Conservation (phyloP, 129 eudicot species). For the Solidago caesia region DNA sequence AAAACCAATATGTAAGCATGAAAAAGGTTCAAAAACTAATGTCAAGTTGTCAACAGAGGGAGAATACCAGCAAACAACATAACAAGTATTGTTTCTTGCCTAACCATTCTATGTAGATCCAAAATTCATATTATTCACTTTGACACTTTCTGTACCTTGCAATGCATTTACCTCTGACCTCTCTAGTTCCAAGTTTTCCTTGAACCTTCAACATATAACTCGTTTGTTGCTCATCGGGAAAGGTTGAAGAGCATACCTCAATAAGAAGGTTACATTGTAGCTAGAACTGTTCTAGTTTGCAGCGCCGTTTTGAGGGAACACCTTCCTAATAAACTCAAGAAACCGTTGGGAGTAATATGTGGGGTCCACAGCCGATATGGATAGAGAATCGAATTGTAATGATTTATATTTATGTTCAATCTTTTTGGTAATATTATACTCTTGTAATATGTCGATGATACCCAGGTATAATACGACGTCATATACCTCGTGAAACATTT, state of each 20-base stretch:
- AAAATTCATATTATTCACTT: constrained; percentile 1
- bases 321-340: constrained; percentile 72
- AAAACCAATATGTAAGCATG: too few relatives aligned
- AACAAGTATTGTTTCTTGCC: neutral
- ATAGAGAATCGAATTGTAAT: constrained; percentile 70
- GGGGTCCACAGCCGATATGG: constrained; percentile 87
- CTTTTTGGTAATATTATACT: constrained; percentile 81
- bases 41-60: neutral
- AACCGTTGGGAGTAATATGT: constrained; percentile 75
- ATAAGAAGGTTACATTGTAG: neutral
- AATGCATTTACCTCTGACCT: neutral
- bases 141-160: constrained; percentile 5
- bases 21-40: neutral
- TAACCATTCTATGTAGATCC: neutral
- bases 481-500: constrained; percentile 72
- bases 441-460: constrained; percentile 89
- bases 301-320: constrained; percentile 57
- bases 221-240: neutral
- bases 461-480: constrained; percentile 90
- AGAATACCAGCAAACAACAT: neutral
- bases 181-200: neutral
- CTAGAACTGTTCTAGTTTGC: constrained; percentile 27
- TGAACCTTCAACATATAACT: neutral
- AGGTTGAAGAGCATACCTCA: neutral
- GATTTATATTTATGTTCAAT: constrained; percentile 87